Conservation (phyloP, 2,329 filamentous ascomycete species). For the Trichoderma sp. region DNA sequence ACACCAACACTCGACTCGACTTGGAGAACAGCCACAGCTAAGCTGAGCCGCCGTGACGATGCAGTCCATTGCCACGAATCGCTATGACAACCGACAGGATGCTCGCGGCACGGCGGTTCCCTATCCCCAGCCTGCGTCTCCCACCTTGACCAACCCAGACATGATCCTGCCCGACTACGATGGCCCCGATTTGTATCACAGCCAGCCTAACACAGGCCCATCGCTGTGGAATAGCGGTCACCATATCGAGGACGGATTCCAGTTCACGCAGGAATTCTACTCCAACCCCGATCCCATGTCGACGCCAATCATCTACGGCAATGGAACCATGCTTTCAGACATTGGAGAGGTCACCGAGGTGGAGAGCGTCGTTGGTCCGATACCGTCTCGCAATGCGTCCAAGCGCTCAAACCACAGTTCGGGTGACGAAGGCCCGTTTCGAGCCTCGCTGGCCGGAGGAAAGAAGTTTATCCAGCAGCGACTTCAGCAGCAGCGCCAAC, state of each 20-base stretch:
- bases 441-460: slow-evolving; percentile 48
- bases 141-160: slow-evolving; percentile 88
- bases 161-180: slow-evolving; percentile 85
- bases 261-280: slow-evolving; percentile 42
- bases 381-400: slow-evolving; percentile 40
- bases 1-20: background rate
- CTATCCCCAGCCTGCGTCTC: slow-evolving; percentile 64
- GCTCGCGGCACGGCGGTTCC: slow-evolving; percentile 31
- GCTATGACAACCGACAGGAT: slow-evolving; percentile 32
- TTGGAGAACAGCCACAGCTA: background rate
- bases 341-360: slow-evolving; percentile 58
- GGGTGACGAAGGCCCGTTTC: slow-evolving; percentile 37
- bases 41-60: slow-evolving; percentile 32
- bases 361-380: slow-evolving; percentile 48
- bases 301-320: slow-evolving; percentile 67
- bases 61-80: slow-evolving; percentile 28
- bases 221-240: slow-evolving; percentile 52
- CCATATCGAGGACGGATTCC: slow-evolving; percentile 39
- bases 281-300: slow-evolving; percentile 46
- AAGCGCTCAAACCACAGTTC: slow-evolving; percentile 34
- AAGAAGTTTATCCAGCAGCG: slow-evolving; percentile 45
- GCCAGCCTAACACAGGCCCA: slow-evolving; percentile 51
- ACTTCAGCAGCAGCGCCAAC: slow-evolving; percentile 43
- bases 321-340: slow-evolving; percentile 67
- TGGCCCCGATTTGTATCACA: slow-evolving; percentile 53